Base-by-base conservation (phyloP, 331 rosid species). In the Pyrus hybrid region DNA sequence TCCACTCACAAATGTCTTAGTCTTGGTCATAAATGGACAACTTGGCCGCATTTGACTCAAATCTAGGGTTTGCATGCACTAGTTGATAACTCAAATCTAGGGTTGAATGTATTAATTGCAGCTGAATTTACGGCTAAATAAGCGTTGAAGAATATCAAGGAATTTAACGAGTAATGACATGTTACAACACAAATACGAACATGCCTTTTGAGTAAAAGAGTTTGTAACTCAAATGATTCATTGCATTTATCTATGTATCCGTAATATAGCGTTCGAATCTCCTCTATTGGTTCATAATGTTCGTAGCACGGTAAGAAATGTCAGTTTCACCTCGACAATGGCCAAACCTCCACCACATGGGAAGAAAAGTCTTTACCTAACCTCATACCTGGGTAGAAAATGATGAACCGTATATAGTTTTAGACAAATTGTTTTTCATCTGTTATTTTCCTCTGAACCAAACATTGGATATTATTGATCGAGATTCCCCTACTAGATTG, bases 401-500 rank as follows among this genome's bases (percentile, higher is more conserved):
- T 41, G 47, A 41, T 41, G 47, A 41, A 41, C 47, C 47, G 5
- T 11, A 41, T 41, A 41, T 41, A 41, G n/a, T 26, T 61, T 25
- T 61, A 5, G 21, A 53, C 22, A 16, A 16, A 16, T 51, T 23
- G 8, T 54, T 54, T 54, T 18, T 16, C 11, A 22, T 64, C 35
- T 6, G 7, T 72, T 72, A 54, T 66, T 62, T 43, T 63, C 65
- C 47, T 54, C 41, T 22, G 41, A 69, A 83, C 61, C 78, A 80
- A 73, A 76, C 70, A 51, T 75, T 1, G 37, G 70, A 73, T 49
- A 64, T 77, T 68, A 66, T 66, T 67, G 75, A 80, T 81, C 70
- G 60, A 70, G 79, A 70, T 85, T 77, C 82, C 77, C 82, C n/a
- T 79, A 60, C 45, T 30, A 68, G 77, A 61, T 72, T 17, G 57